phyloP scores from a whole-genome alignment of 768 basidiomycete species.

The Lactarius tabidus region DNA sequence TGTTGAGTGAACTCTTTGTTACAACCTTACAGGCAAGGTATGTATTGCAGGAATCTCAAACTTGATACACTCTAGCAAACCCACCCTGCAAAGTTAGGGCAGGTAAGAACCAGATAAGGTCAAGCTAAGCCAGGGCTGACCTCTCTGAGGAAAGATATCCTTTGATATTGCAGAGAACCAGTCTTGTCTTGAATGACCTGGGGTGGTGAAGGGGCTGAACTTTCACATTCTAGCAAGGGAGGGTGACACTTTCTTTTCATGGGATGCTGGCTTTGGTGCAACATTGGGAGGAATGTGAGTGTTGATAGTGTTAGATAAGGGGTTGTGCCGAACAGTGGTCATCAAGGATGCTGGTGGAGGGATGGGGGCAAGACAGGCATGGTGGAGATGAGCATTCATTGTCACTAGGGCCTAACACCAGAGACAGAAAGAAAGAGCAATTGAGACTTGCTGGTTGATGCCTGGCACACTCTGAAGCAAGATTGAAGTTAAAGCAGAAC shows the following conservation, averaged over 20 bases:
- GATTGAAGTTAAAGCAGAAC: background rate
- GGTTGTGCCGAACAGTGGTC: constrained; percentile 21
- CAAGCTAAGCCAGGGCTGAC: constrained; percentile 41
- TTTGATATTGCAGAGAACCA: constrained; percentile 51
- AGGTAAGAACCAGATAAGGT: constrained; percentile 31
- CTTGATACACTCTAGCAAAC: constrained; percentile 95
- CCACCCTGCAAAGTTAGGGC: constrained; percentile 30
- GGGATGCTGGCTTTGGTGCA: constrained; percentile 12
- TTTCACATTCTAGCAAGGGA: constrained; percentile 80
- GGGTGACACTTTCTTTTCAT: constrained; percentile 37
- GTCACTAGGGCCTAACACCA: constrained; percentile 27
- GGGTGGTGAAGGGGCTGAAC: constrained; percentile 75
- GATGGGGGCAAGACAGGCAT: constrained; percentile 17
- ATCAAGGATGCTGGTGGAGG: constrained; percentile 20
- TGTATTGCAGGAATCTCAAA: constrained; percentile 62
- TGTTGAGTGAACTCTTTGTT: constrained; percentile 85
- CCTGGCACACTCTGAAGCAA: background rate
- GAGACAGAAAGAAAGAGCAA: constrained; percentile 13
- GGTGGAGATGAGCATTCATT: constrained; percentile 21
- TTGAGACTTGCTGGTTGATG: background rate
- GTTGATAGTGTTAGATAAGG: constrained; percentile 24
- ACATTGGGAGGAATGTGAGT: constrained; percentile 16
- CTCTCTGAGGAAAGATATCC: constrained; percentile 89
- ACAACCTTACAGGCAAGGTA: constrained; percentile 91
- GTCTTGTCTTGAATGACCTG: constrained; percentile 64